Conservation (phyloP, 345 rosid species). For the Atalantia buxifolia region DNA sequence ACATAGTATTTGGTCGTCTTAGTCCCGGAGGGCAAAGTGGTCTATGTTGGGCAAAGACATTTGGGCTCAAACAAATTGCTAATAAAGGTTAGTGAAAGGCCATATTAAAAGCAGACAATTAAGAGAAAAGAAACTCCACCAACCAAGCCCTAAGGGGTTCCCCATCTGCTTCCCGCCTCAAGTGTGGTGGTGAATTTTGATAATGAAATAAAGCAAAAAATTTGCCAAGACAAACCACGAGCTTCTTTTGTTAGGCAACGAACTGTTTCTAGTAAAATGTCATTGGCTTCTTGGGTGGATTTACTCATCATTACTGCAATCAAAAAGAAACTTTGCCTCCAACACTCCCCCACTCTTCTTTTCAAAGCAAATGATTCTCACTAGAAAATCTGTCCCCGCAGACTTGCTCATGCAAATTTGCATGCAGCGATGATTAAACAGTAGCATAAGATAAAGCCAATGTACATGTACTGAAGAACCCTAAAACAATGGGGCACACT, state of each 20-base stretch:
- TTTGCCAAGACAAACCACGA: conserved; percentile 21
- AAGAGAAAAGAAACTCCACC: conserved; percentile 24
- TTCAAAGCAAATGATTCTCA: conserved; percentile 62
- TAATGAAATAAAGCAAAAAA: conserved; percentile 27
- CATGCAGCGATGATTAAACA: conserved; percentile 15
- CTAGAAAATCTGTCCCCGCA: conserved; percentile 70
- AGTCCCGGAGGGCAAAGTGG: conserved; percentile 6
- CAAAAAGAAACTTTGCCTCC: conserved; percentile 21
- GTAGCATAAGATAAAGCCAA: not conserved
- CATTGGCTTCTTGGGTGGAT: conserved; percentile 41
- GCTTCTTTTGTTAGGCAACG: conserved; percentile 13
- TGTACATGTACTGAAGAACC: not conserved
- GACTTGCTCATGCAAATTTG: conserved; percentile 34
- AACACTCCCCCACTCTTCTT: conserved; percentile 25
- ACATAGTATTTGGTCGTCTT: no score
- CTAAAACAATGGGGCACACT: not conserved
- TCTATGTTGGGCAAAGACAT: not conserved
- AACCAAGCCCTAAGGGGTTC: conserved; percentile 2
- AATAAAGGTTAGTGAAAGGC: conserved; percentile 15
- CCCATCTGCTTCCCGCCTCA: conserved; percentile 29
- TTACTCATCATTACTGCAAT: conserved; percentile 63
- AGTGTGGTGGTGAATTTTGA: conserved; percentile 21
- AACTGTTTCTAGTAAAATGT: conserved; percentile 36
- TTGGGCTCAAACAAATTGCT: not conserved
- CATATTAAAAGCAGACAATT: conserved; percentile 24